Evolutionary conservation across 371 early-diverging fungal species (phyloP).

Genomic region (Coemansia sp.): DNA sequence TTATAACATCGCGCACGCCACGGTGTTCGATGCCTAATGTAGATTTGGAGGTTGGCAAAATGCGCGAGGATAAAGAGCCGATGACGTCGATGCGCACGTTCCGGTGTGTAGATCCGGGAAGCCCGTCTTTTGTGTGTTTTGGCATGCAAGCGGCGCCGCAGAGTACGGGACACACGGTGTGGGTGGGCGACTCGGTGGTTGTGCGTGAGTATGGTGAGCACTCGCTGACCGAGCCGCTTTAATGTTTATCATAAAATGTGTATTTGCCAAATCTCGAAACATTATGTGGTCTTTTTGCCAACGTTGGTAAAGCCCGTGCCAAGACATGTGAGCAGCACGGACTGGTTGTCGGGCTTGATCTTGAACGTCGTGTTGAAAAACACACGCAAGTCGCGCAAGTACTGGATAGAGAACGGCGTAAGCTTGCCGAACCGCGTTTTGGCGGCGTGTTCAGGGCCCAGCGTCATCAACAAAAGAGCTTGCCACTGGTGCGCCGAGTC

Average conservation of each 20-base stretch:
- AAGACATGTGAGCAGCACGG: constrained; percentile 80
- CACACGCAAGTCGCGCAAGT: constrained; percentile 80
- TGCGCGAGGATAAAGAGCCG: constrained; percentile 30
- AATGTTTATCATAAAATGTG: neutral
- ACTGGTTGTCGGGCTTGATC: constrained; percentile 72
- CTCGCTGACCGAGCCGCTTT: constrained; percentile 33
- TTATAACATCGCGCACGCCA: constrained; percentile 37
- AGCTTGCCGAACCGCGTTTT: constrained; percentile 85
- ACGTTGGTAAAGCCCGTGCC: constrained; percentile 89
- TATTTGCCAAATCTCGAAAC: neutral
- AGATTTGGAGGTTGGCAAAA: constrained; percentile 18
- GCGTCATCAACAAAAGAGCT: constrained; percentile 76
- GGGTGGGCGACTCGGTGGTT: constrained; percentile 15
- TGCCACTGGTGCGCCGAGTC: constrained; percentile 89
- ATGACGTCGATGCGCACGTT: constrained; percentile 29
- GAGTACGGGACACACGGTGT: constrained; percentile 14
- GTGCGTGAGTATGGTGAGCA: constrained; percentile 37
- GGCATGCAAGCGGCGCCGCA: constrained; percentile 43
- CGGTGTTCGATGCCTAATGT: constrained; percentile 48
- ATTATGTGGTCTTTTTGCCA: constrained; percentile 66
- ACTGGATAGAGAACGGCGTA: constrained; percentile 87
- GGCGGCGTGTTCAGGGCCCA: constrained; percentile 91
- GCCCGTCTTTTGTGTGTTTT: constrained; percentile 31
- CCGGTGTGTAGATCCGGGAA: constrained; percentile 35
- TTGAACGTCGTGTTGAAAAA: constrained; percentile 91